A percentile compares a stretch with the other conserved stretches of the same genome.
These are phyloP conservation scores for Tuber umbilicatum DNA, from an alignment of 495 filamentous ascomycete species.

Conservation along the genomic window DNA sequence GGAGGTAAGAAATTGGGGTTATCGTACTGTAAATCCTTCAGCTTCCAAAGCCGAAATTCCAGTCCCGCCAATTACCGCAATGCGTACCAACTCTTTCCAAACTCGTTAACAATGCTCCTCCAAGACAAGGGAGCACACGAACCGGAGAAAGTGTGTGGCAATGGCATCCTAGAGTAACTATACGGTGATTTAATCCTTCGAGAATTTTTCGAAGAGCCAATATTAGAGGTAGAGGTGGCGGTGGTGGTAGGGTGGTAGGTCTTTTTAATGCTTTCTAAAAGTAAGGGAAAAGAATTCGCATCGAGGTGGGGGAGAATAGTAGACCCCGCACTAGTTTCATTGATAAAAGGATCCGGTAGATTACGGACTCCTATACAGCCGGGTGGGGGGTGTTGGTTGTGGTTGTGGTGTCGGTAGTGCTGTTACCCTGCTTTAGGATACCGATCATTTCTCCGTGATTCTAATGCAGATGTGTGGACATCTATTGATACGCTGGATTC, in stretches of 20 bases:
- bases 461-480: not conserved
- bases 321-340: not conserved
- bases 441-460: not conserved
- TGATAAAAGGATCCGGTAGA: not conserved
- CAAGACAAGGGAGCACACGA: not conserved
- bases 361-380: not conserved
- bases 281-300: not conserved
- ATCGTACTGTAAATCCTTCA: constrained; percentile 55
- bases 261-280: not conserved
- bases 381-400: not conserved
- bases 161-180: constrained; percentile 19
- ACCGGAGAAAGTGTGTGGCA: constrained; percentile 27
- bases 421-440: not conserved
- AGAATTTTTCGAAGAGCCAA: not conserved
- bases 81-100: constrained; percentile 63
- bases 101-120: not conserved
- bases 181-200: constrained; percentile 1
- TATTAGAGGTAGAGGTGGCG: not conserved
- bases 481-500: too few species aligned
- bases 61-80: constrained; percentile 95
- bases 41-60: constrained; percentile 65
- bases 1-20: not conserved
- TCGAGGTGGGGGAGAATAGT: not conserved
- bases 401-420: not conserved
- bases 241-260: not conserved